Percentiles rank a stretch among this genome's conserved stretches.
phyloP scores from a whole-genome alignment of 768 basidiomycete genomes.

The Amanita subjunquillea region DNA sequence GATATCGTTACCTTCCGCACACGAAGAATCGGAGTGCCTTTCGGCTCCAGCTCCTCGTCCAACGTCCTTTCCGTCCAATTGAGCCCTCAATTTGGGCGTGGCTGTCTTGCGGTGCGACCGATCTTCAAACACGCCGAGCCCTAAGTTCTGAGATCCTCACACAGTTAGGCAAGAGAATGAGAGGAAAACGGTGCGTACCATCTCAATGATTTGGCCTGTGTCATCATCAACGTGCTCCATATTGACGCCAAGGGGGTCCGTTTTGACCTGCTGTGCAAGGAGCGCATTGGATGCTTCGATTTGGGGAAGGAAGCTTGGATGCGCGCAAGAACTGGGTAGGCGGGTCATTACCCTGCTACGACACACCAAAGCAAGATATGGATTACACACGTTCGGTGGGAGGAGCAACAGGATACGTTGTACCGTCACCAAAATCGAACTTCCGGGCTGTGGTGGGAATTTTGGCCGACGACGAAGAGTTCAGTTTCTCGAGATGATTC shows the following conservation, averaged over 20 bases:
- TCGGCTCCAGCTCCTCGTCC: not conserved
- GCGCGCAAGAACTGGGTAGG: conserved; percentile 45
- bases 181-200: conserved; percentile 28
- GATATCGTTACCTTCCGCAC: conserved; percentile 9
- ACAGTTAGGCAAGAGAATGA: not conserved
- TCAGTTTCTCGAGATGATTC: conserved; percentile 29
- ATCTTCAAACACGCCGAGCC: conserved; percentile 51
- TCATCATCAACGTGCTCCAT: conserved; percentile 51
- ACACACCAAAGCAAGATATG: not conserved
- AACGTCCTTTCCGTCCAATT: conserved; percentile 12
- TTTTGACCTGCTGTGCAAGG: conserved; percentile 32
- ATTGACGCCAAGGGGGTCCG: conserved; percentile 50
- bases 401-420: conserved; percentile 26
- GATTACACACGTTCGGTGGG: conserved; percentile 37
- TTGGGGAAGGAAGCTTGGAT: conserved; percentile 55
- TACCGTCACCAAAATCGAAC: conserved; percentile 28
- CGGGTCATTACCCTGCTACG: not conserved
- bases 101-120: conserved; percentile 12
- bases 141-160: conserved; percentile 39
- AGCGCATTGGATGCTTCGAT: conserved; percentile 54
- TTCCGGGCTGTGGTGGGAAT: conserved; percentile 11
- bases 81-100: conserved; percentile 6
- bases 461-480: conserved; percentile 14
- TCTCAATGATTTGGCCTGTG: conserved; percentile 51
- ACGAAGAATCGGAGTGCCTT: not conserved